phyloP scores from a whole-genome alignment of 306 rosid species.

The Coriaria nepalensis region DNA sequence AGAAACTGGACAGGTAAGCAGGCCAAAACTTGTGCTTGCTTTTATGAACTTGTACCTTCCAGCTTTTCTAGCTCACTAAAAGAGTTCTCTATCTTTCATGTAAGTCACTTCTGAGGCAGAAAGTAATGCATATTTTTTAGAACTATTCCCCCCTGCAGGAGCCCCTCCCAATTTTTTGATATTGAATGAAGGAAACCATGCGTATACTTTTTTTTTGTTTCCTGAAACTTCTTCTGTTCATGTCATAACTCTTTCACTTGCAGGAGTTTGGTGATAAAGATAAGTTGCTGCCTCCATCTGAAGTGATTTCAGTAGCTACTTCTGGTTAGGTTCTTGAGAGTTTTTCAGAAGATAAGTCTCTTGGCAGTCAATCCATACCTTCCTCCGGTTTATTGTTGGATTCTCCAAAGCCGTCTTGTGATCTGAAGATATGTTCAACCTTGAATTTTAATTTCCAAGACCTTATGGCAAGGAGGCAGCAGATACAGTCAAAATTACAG shows the following conservation, averaged over 20 bases:
- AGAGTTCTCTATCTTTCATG: neutral
- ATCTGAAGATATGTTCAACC: constrained; percentile 37
- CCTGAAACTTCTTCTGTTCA: neutral
- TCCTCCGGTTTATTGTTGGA: constrained; percentile 25
- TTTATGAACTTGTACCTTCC: neutral
- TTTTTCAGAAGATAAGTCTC: constrained; percentile 26
- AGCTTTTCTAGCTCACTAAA: neutral
- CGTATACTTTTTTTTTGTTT: too few species aligned
- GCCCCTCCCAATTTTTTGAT: too few species aligned
- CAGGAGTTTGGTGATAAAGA: constrained; percentile 37
- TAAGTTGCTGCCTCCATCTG: constrained; percentile 20
- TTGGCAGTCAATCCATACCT: constrained; percentile 21
- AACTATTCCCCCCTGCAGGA: too few species aligned
- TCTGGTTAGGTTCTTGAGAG: constrained; percentile 25
- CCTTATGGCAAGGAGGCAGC: constrained; percentile 56
- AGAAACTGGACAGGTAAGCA: constrained; percentile 42
- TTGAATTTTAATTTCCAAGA: constrained; percentile 61
- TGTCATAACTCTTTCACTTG: constrained; percentile 11
- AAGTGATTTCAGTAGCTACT: constrained; percentile 26
- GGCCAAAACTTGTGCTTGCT: constrained; percentile 1
- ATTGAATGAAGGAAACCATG: too few species aligned
- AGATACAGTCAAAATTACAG: constrained; percentile 32
- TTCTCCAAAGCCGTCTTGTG: constrained; percentile 34
- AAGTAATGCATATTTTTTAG: too few species aligned
- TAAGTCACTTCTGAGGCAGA: too few species aligned